A percentile compares a stretch with the other conserved stretches of the same genome.
phyloP scores from a whole-genome alignment of 176 grass and related monocot species.

The Aegilops umbellulata region DNA sequence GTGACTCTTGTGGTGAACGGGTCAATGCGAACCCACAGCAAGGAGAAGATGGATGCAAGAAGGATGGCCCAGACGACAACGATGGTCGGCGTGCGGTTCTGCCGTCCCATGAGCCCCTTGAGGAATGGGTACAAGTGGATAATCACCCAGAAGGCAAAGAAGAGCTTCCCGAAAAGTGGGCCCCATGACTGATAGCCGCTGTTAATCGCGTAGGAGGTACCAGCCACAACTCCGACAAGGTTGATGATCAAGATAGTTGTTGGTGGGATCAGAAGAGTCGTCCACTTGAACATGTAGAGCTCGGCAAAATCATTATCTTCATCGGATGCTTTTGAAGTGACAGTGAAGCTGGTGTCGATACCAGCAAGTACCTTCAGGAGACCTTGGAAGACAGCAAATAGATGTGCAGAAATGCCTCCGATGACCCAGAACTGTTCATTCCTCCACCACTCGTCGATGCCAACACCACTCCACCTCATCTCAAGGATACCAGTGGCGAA shows the following conservation, averaged over 20 bases:
- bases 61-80: slow-evolving; percentile 81
- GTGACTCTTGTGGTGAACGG: slow-evolving; percentile 74
- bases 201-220: slow-evolving; percentile 77
- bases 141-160: slow-evolving; percentile 84
- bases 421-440: slow-evolving; percentile 91
- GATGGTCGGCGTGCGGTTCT: slow-evolving; percentile 72
- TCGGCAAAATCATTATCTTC: slow-evolving; percentile 71
- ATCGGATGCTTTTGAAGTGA: slow-evolving; percentile 73
- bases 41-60: slow-evolving; percentile 76
- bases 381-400: slow-evolving; percentile 77
- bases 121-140: slow-evolving; percentile 83
- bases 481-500: slow-evolving; percentile 85
- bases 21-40: slow-evolving; percentile 80
- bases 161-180: slow-evolving; percentile 77
- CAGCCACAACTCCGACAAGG: slow-evolving; percentile 67
- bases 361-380: slow-evolving; percentile 77
- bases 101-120: slow-evolving; percentile 76
- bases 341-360: slow-evolving; percentile 81
- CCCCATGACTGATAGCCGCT: slow-evolving; percentile 83
- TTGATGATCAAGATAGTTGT: slow-evolving; percentile 81
- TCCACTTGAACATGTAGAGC: slow-evolving; percentile 89
- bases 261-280: slow-evolving; percentile 76
- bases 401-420: slow-evolving; percentile 76
- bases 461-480: slow-evolving; percentile 88
- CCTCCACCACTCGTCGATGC: slow-evolving; percentile 88